These are phyloP conservation scores for Phytophthora colocasiae DNA, from an alignment of 352 stramenopile species.

Conservation along the genomic window DNA sequence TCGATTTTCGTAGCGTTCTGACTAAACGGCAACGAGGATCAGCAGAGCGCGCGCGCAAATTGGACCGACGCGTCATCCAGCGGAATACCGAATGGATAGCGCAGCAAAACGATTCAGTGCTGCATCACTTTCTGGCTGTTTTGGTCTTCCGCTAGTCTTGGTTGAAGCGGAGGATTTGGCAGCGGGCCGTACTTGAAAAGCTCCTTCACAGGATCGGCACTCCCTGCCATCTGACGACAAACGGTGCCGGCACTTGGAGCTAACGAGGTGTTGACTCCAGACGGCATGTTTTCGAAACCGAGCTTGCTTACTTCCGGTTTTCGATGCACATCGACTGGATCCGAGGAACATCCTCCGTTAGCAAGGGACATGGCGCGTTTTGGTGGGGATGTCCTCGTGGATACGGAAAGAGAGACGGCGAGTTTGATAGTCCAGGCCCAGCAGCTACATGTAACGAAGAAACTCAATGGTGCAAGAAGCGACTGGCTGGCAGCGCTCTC, in stretches of 20 bases:
- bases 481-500: conserved; percentile 13
- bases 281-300: conserved; percentile 16
- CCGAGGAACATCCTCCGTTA: conserved; percentile 1
- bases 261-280: conserved; percentile 29
- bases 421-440: conserved; percentile 6
- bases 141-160: neutral
- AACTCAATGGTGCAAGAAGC: conserved; percentile 5
- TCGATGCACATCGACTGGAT: conserved; percentile 20
- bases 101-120: neutral
- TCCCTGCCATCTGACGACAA: conserved; percentile 13
- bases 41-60: neutral
- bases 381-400: conserved; percentile 8
- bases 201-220: conserved; percentile 14
- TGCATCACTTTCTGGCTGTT: conserved; percentile 1
- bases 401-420: conserved; percentile 38
- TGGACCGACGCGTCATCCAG: conserved; percentile 7
- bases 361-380: conserved; percentile 21
- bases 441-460: conserved; percentile 34
- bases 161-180: conserved; percentile 22
- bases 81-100: conserved; percentile 1
- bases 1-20: neutral
- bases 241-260: conserved; percentile 4
- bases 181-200: conserved; percentile 9
- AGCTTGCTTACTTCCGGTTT: conserved; percentile 25
- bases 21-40: conserved; percentile 2